Conservation (phyloP, 495 filamentous ascomycete species). For the Barbatosphaeria neglecta region DNA sequence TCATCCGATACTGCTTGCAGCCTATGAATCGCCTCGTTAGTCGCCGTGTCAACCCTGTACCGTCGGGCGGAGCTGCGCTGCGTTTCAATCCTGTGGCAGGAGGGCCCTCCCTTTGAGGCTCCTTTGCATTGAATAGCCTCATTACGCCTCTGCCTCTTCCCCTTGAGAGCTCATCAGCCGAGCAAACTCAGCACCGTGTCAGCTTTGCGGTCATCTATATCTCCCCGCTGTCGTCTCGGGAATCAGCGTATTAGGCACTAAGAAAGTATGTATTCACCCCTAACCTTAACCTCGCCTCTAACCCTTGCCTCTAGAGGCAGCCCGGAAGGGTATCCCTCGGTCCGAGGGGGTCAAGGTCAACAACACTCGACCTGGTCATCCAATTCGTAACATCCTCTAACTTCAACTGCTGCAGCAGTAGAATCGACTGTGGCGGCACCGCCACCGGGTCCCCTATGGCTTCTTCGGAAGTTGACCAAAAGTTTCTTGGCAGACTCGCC, state of each 20-base stretch:
- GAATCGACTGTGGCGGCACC: not conserved
- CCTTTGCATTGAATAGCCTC: not conserved
- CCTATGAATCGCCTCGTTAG: not conserved
- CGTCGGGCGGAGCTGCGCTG: not conserved
- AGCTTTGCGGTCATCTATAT: not conserved
- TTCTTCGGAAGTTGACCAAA: slow-evolving; percentile 92
- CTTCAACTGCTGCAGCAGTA: not conserved
- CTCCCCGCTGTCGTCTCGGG: not conserved
- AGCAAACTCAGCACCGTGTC: not conserved
- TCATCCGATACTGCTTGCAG: not conserved
- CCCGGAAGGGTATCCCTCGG: too few species aligned
- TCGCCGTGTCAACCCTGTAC: not conserved
- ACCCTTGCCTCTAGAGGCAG: too few species aligned
- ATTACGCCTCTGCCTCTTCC: not conserved
- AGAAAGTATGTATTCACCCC: too few species aligned
- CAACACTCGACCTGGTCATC: not conserved
- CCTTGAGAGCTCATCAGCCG: not conserved
- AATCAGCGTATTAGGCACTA: not conserved
- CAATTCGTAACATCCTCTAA: not conserved
- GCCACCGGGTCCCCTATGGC: slow-evolving; percentile 51
- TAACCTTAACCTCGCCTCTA: too few species aligned
- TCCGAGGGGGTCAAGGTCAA: too few species aligned
- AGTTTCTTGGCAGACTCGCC: slow-evolving; percentile 82
- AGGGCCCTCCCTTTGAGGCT: not conserved
- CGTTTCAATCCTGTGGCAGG: not conserved